Evolutionary conservation across 305 asterid species (phyloP).

Genomic region (Solanum hybrid): DNA sequence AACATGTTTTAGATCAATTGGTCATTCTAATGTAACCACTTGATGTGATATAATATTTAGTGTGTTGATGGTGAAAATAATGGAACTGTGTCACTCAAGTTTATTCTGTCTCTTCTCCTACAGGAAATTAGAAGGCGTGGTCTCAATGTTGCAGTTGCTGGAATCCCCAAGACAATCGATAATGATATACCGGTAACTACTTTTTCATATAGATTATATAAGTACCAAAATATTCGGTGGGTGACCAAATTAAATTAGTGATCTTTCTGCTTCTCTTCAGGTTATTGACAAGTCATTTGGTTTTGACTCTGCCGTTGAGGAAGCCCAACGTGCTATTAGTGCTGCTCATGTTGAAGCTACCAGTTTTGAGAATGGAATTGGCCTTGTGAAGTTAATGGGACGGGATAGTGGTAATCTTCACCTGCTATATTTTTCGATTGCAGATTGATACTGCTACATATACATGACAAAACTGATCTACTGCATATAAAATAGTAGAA

Average conservation of each 20-base stretch:
- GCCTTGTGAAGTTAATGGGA: conserved; percentile 81
- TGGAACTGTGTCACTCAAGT: not conserved
- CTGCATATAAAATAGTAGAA: not conserved
- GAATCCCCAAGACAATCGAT: conserved; percentile 81
- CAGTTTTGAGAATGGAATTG: conserved; percentile 72
- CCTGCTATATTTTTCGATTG: not conserved
- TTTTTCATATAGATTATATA: not conserved
- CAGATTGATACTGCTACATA: not conserved
- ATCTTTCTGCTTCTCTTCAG: conserved; percentile 19
- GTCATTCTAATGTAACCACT: not conserved
- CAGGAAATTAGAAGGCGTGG: conserved; percentile 78
- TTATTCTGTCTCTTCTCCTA: not conserved
- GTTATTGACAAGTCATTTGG: conserved; percentile 81
- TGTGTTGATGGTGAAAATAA: not conserved
- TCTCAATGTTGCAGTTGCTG: conserved; percentile 69
- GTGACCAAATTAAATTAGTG: not conserved
- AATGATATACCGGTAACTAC: conserved; percentile 73
- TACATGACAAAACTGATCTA: not conserved
- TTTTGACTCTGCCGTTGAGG: conserved; percentile 86
- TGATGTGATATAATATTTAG: not conserved
- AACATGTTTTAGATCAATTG: not conserved
- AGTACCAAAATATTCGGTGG: not conserved
- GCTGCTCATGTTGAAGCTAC: conserved; percentile 92
- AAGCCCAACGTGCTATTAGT: conserved; percentile 84
- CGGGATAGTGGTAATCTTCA: conserved; percentile 52